Evolutionary conservation across 139 green algal species (phyloP), one percentile per base, ranked within the genome.

Genomic region (Astrephomene gubernaculifera): DNA sequence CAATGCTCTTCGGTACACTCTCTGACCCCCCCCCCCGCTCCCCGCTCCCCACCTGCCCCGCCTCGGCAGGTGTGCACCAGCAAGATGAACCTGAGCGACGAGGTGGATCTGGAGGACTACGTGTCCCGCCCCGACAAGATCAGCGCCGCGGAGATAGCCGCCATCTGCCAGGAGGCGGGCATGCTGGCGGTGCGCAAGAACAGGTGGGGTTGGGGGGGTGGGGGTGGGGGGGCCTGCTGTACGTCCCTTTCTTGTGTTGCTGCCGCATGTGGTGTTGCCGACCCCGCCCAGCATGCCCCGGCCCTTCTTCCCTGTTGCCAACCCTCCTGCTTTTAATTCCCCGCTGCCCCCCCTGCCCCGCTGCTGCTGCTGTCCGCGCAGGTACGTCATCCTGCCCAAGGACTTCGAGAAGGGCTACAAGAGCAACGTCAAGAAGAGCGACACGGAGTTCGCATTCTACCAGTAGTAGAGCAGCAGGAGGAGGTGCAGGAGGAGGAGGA

Each of bases 331-430:
- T n/a, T n/a, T n/a, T n/a, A n/a, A n/a, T n/a, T n/a, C n/a, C n/a
- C n/a, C n/a, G n/a, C n/a, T n/a, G n/a, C n/a, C n/a, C n/a, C n/a
- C n/a, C n/a, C n/a, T n/a, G n/a, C n/a, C n/a, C n/a, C 49, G 49
- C 49, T 12, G 49, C 49, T 57, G 49, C 49, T 57, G 49, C 17
- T 12, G 49, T 57, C 14, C 49, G 49, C 65, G 53, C 91, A 92
- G 97, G 31, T 99, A 99, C 89, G 97, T 99, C 53, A 98, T 99
- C 86, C 90, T 99, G 86, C 95, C 97, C 41, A 99, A 99, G 91
- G 98, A 99, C 90, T 99, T 99, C 88, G 98, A 99, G 88, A 98
- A 98, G 92, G 98, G 95, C 33, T 99, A 99, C 93, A 98, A 99
- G 87, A 91, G 95, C 38, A 97, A 98, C 82, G 95, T 99, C 22